Conservation (phyloP, 2,329 filamentous ascomycete genomes). For the Colletotrichum sp. region DNA sequence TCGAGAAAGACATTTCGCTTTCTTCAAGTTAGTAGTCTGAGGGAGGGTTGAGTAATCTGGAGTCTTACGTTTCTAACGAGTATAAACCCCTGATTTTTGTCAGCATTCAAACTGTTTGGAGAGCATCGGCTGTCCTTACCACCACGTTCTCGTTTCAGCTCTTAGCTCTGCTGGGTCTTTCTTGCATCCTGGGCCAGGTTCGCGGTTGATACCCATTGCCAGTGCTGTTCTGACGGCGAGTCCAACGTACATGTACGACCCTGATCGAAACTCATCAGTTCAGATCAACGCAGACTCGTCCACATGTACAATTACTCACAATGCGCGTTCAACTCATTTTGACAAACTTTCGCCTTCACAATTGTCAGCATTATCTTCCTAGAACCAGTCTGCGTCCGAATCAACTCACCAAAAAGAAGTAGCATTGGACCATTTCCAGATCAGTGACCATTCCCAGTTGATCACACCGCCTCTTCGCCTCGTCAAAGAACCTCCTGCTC, state of each 20-base stretch:
- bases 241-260: constrained; percentile 53
- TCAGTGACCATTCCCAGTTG: constrained; percentile 47
- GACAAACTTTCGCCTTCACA: constrained; percentile 46
- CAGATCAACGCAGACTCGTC: background rate
- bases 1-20: constrained; percentile 52
- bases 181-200: constrained; percentile 34
- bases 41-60: background rate
- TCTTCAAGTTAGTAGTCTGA: background rate
- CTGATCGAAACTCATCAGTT: constrained; percentile 11
- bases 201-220: constrained; percentile 52
- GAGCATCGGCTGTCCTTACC: constrained; percentile 32
- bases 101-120: background rate
- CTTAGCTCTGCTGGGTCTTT: constrained; percentile 34
- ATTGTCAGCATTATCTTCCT: background rate
- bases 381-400: background rate
- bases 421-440: constrained; percentile 51
- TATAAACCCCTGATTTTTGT: constrained; percentile 41
- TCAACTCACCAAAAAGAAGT: constrained; percentile 45
- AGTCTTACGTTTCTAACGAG: constrained; percentile 46
- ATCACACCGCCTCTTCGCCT: constrained; percentile 42
- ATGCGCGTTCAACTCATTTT: constrained; percentile 54
- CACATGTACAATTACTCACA: constrained; percentile 29
- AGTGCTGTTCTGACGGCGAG: constrained; percentile 51
- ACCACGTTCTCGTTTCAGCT: constrained; percentile 50
- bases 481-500: constrained; percentile 50